Evolutionary conservation across 345 rosid genomes (phyloP).

Genomic region (Melaleuca alternifolia): DNA sequence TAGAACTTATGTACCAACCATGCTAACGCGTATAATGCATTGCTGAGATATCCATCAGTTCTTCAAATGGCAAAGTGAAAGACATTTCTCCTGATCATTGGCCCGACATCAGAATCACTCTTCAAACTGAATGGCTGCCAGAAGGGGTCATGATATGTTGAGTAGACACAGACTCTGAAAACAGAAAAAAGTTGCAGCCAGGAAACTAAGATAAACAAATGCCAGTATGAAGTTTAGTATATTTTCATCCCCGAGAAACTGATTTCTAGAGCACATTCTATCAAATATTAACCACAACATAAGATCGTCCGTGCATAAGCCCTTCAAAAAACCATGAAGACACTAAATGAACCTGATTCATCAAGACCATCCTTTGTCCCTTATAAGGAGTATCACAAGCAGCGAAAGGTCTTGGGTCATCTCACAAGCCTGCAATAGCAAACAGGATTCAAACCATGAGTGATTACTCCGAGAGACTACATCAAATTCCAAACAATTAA

Average conservation of each 20-base stretch:
- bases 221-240: neutral
- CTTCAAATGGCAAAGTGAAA: neutral
- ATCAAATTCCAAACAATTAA: neutral
- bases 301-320: neutral
- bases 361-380: neutral
- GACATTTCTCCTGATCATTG: neutral
- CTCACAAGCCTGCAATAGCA: neutral
- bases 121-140: conserved; percentile 1
- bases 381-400: neutral
- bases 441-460: neutral
- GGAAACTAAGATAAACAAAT: neutral
- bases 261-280: neutral
- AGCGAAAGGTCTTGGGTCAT: neutral
- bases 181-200: neutral
- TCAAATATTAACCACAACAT: conserved; percentile 17
- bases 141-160: neutral
- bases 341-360: neutral
- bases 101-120: conserved; percentile 16
- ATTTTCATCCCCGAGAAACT: neutral
- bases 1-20: neutral
- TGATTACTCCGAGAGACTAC: neutral
- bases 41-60: neutral
- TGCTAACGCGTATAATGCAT: neutral
- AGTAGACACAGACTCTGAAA: neutral
- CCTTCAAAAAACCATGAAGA: neutral